These are phyloP conservation scores for Malus fusca DNA, from an alignment of 306 rosid genomes.

Conservation along the genomic window DNA sequence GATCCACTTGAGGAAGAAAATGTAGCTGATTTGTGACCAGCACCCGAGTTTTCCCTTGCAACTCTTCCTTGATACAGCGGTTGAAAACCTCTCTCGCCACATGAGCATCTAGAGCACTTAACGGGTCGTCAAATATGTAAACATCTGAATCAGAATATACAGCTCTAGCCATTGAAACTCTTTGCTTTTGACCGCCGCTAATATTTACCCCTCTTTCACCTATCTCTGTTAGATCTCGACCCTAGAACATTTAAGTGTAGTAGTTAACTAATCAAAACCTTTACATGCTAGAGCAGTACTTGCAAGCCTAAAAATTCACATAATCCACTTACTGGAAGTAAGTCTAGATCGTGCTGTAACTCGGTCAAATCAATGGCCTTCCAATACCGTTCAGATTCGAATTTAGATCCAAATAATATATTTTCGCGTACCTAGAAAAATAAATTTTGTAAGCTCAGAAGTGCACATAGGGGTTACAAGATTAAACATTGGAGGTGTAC, in stretches of 20 bases:
- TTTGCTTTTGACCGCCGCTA: constrained; percentile 95
- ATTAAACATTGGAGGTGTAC: background rate
- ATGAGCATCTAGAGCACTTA: constrained; percentile 92
- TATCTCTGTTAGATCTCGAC: constrained; percentile 77
- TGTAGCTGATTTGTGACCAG: constrained; percentile 95
- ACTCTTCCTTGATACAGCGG: constrained; percentile 73
- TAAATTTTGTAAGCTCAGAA: constrained; percentile 6
- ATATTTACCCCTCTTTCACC: constrained; percentile 94
- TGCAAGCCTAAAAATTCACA: constrained; percentile 4
- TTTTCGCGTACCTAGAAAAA: constrained; percentile 72
- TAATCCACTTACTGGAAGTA: constrained; percentile 67
- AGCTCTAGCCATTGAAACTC: constrained; percentile 90
- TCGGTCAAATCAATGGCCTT: constrained; percentile 64
- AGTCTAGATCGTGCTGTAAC: constrained; percentile 62
- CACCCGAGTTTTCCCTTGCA: constrained; percentile 70
- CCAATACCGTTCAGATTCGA: constrained; percentile 52
- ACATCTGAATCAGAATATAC: constrained; percentile 77
- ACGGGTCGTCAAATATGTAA: constrained; percentile 84
- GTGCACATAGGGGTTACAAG: background rate
- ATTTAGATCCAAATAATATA: constrained; percentile 69
- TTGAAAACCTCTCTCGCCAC: constrained; percentile 80
- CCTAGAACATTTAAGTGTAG: constrained; percentile 30
- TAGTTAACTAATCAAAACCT: background rate
- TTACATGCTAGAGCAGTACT: constrained; percentile 3
- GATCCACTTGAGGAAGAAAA: constrained; percentile 85